Base-by-base conservation (phyloP, 2,329 filamentous ascomycete genomes). In the Trichoderma sp. region DNA sequence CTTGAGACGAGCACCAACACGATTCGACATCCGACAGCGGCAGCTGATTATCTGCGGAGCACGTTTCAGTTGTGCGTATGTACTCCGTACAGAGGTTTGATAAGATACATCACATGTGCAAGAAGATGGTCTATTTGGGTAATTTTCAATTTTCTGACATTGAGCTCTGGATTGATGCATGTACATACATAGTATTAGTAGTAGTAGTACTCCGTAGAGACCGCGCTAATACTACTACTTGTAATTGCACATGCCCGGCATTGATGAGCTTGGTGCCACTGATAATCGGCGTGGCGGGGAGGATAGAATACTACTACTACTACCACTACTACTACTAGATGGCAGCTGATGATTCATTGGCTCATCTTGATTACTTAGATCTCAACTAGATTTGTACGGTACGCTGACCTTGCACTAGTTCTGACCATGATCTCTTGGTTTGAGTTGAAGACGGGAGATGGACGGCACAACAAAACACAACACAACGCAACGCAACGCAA, bases 11-110 rank as follows among this genome's bases (percentile, higher is more conserved):
- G 10, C 13, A 13, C 19, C 27, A 35, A 27, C 19, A n/a, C 29
- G 48, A 17, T 32, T 35, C 12, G 58, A 17, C 42, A 25, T 52
- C 58, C 58, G 58, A 63, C 59, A 63, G 59, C 59, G 59, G 59
- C 59, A 52, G 7, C n/a, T 34, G 29, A 22, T 22, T 22, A 39
- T 39, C 54, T 29, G 54, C 53, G 35, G 34, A 58, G 34, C 9
- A 39, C 17, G n/a, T 27, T 42, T 52, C 2, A 25, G n/a, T 15
- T 48, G 42, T 22, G 10, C 17, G 2, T 32, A 8, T 53, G 15
- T 54, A 54, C 19, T 13, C 7, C 9, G 9, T 34, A n/a, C 52
- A 10, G 50, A 53, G 17, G 2, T 54, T 19, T 34, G 29, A 54
- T 54, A n/a, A 19, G 42, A 48, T 22, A 45, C 13, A 45, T 22